Base-by-base conservation (phyloP, 2,329 filamentous ascomycete genomes). In the Mollisia scopiformis region DNA sequence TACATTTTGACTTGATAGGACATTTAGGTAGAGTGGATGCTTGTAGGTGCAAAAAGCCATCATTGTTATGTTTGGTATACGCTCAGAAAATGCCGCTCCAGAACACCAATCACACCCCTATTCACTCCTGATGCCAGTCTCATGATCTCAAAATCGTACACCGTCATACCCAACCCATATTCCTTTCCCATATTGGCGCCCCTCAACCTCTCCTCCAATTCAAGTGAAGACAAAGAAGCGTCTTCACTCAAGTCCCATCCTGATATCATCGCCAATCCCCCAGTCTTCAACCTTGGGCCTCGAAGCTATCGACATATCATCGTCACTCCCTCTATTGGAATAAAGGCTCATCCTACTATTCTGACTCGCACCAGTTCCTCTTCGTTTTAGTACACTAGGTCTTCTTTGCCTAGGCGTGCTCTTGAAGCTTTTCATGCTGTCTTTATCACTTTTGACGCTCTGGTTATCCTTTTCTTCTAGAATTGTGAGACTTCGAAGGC, bases 241-340 rank as follows among this genome's bases (percentile, higher is more conserved):
- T 35, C 23, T 16, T 64, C 47, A 94, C 75, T 94, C 92, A 67
- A 96, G 78, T 31, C 87, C 89, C 90, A 96, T 95, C 70, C 89
- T 83, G 25, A 90, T 87, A 71, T 96, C 92, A 73, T 97, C 93
- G 1, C 91, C 90, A 53, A 96, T 84, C 0, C 91, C 91, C 88
- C 92, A 93, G 69, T 86, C 84, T 76, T 83, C 67, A 78, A 87
- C 67, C 83, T 86, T 70, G 77, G 79, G 65, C 80, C 75, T 65
- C 81, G 72, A 66, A 81, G 79, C 74, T 86, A 79, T 69, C 85
- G 73, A 79, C 50, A 79, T 81, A 57, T 71, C 69, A 53, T 71
- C 68, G 55, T 66, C 63, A 30, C 43, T 47, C 23, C 43, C 43
- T n/a, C 43, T 6, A 47, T 57, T 69, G 55, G 60, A 61, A 16